Conservation (phyloP, 148 eudicot genomes). For the Euryodendron excelsum region DNA sequence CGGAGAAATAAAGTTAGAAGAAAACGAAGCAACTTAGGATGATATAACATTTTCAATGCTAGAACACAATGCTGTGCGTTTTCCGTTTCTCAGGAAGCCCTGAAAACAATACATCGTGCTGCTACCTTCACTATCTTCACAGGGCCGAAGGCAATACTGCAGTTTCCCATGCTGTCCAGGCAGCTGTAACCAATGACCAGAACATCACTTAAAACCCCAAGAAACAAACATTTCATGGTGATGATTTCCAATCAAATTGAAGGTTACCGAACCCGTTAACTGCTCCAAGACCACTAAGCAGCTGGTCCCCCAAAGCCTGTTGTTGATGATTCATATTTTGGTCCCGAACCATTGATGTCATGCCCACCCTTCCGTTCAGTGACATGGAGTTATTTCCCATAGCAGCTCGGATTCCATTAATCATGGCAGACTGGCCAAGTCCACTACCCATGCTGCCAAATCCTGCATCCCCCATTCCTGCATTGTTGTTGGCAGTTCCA, state of each 20-base stretch:
- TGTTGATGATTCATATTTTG: conserved; percentile 65
- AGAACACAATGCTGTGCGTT: conserved; percentile 24
- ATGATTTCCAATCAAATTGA: conserved; percentile 74
- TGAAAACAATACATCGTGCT: conserved; percentile 5
- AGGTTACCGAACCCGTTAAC: conserved; percentile 65
- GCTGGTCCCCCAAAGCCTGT: conserved; percentile 64
- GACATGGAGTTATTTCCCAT: conserved; percentile 50
- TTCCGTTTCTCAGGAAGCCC: conserved; percentile 19
- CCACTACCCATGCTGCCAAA: conserved; percentile 56
- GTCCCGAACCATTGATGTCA: conserved; percentile 47
- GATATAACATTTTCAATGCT: conserved; percentile 16
- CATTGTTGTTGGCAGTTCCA: conserved; percentile 40
- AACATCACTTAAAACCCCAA: neutral
- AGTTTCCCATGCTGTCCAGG: conserved; percentile 4
- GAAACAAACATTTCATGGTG: conserved; percentile 38
- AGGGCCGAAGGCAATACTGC: conserved; percentile 8
- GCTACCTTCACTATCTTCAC: conserved; percentile 17
- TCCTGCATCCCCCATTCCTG: conserved; percentile 43
- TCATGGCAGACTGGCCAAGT: conserved; percentile 55
- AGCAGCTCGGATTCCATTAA: conserved; percentile 65
- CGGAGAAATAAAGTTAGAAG: conserved; percentile 14
- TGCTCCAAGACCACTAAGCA: conserved; percentile 69
- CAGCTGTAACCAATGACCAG: neutral
- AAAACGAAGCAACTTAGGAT: conserved; percentile 13
- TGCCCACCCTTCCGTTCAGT: conserved; percentile 76